phyloP scores from a whole-genome alignment of 2,329 filamentous ascomycete species.

The Curvularia sp. region DNA sequence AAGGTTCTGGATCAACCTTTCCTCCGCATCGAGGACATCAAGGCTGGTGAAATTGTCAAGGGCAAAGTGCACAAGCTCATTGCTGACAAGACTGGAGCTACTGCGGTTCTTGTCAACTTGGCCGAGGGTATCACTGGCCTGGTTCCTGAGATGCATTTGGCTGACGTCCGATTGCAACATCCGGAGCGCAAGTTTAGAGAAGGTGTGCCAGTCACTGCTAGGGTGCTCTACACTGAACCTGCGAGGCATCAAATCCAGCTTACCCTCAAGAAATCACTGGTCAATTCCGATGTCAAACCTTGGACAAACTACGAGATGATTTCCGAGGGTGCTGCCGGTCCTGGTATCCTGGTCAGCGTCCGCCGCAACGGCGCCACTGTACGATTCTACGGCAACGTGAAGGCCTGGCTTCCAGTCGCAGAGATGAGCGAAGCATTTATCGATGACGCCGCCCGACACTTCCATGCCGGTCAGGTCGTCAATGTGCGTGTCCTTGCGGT shows the following conservation, averaged over 20 bases:
- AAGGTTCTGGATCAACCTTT: slow-evolving; percentile 85
- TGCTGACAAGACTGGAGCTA: slow-evolving; percentile 77
- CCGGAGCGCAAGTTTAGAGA: slow-evolving; percentile 96
- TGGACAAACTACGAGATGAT: slow-evolving; percentile 81
- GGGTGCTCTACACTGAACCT: slow-evolving; percentile 80
- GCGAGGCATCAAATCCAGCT: slow-evolving; percentile 80
- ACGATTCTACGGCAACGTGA: slow-evolving; percentile 85
- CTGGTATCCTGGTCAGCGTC: slow-evolving; percentile 86
- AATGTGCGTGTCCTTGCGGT: slow-evolving; percentile 87
- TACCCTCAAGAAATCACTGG: slow-evolving; percentile 91
- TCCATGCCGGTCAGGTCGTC: slow-evolving; percentile 87
- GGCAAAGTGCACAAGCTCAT: slow-evolving; percentile 86
- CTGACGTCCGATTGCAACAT: slow-evolving; percentile 85
- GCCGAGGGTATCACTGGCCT: slow-evolving; percentile 89
- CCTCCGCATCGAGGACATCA: slow-evolving; percentile 88
- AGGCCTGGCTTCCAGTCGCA: slow-evolving; percentile 86
- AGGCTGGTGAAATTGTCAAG: slow-evolving; percentile 78
- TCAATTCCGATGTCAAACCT: slow-evolving; percentile 84
- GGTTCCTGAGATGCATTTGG: slow-evolving; percentile 85
- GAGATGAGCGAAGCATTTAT: slow-evolving; percentile 99
- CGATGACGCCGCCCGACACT: slow-evolving; percentile 85
- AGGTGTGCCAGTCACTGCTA: slow-evolving; percentile 81
- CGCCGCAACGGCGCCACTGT: slow-evolving; percentile 81
- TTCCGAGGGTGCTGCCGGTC: slow-evolving; percentile 75
- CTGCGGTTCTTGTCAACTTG: slow-evolving; percentile 81